phyloP scores from a whole-genome alignment of 352 stramenopile species.

The Globisporangium barbulae region DNA sequence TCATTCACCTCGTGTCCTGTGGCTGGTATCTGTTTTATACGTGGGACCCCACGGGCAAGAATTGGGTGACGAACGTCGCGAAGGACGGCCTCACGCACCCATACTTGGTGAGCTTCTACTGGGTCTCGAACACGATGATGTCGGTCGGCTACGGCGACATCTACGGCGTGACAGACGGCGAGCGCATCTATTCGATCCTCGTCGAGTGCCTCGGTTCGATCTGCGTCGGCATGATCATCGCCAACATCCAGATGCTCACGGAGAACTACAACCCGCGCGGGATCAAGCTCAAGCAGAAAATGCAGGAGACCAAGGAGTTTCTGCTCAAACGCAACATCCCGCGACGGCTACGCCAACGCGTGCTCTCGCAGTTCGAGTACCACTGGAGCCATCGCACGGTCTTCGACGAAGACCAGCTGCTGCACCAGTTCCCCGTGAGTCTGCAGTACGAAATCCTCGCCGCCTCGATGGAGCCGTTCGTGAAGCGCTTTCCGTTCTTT shows the following conservation, averaged over 20 bases:
- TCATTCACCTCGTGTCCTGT: conserved; percentile 74
- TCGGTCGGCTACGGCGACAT: conserved; percentile 92
- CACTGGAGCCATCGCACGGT: conserved; percentile 70
- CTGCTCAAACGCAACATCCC: conserved; percentile 67
- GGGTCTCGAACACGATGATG: conserved; percentile 93
- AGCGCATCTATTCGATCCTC: conserved; percentile 85
- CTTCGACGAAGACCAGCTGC: conserved; percentile 69
- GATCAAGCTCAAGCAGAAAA: conserved; percentile 67
- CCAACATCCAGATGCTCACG: conserved; percentile 90
- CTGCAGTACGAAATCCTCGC: conserved; percentile 80
- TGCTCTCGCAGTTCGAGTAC: conserved; percentile 82
- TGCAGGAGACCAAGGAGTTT: conserved; percentile 82
- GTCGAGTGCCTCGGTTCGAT: conserved; percentile 82
- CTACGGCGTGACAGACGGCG: conserved; percentile 68
- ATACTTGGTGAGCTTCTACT: conserved; percentile 91
- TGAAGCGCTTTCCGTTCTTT: conserved; percentile 77
- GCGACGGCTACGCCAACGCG: conserved; percentile 51
- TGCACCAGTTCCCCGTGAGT: conserved; percentile 62
- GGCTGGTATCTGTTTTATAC: conserved; percentile 84
- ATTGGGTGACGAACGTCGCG: conserved; percentile 66
- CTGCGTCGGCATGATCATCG: conserved; percentile 91
- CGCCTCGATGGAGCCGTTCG: conserved; percentile 72
- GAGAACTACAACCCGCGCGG: conserved; percentile 88
- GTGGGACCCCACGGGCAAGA: conserved; percentile 60
- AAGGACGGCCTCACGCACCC: conserved; percentile 45